These are phyloP conservation scores for Achaetomiella virescens DNA, from an alignment of 495 filamentous ascomycete species.

Conservation along the genomic window DNA sequence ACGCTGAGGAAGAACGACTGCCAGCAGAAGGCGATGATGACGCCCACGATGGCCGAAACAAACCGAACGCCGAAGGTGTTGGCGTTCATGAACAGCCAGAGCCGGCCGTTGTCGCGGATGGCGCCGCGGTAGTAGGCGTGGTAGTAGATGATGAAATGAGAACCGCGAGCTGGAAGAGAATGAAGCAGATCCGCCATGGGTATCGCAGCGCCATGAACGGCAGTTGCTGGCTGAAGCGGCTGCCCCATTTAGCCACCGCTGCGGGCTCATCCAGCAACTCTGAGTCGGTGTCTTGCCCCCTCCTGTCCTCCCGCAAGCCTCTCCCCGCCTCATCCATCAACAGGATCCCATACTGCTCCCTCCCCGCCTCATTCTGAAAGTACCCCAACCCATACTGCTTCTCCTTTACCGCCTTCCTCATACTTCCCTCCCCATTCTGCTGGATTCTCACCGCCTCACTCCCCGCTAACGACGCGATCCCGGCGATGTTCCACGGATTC, in stretches of 20 bases:
- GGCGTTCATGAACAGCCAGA: constrained; percentile 28
- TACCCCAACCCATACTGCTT: constrained; percentile 26
- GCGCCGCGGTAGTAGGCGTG: constrained; percentile 28
- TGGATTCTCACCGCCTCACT: constrained; percentile 15
- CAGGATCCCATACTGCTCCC: constrained; percentile 30
- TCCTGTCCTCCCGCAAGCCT: constrained; percentile 10
- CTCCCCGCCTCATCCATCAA: constrained; percentile 26
- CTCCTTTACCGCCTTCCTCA: constrained; percentile 14
- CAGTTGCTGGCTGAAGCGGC: constrained; percentile 4
- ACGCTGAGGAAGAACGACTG: constrained; percentile 31
- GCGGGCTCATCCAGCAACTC: constrained; percentile 5
- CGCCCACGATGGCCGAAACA: constrained; percentile 28
- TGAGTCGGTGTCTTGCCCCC: background rate
- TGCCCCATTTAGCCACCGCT: background rate
- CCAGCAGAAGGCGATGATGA: constrained; percentile 31
- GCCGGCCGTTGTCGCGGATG: constrained; percentile 17
- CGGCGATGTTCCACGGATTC: constrained; percentile 33
- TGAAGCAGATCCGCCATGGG: constrained; percentile 24
- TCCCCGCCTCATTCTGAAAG: constrained; percentile 17
- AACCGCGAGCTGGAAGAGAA: constrained; percentile 23
- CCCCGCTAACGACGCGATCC: constrained; percentile 26
- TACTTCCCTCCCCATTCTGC: constrained; percentile 16
- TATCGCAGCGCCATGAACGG: constrained; percentile 28
- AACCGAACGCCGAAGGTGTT: constrained; percentile 35
- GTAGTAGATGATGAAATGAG: constrained; percentile 29